These are phyloP conservation scores for Volutella citrinella DNA, from an alignment of 2,329 filamentous ascomycete genomes.

Conservation along the genomic window DNA sequence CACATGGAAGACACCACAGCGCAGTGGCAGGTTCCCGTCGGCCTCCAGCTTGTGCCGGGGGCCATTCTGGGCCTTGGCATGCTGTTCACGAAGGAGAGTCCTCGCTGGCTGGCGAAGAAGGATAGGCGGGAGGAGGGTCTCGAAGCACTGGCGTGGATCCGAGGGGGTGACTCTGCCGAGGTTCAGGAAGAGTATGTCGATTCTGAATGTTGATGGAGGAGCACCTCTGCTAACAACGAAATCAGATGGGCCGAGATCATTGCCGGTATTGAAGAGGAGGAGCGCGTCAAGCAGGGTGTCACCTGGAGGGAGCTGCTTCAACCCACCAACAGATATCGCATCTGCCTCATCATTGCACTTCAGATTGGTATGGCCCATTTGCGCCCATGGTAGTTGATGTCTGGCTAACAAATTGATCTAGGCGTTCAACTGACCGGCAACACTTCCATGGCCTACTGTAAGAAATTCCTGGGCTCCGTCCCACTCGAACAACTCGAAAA, in stretches of 20 bases:
- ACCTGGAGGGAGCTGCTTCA: slow-evolving; percentile 44
- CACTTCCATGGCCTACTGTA: slow-evolving; percentile 48
- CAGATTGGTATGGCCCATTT: slow-evolving; percentile 36
- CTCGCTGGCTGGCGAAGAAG: slow-evolving; percentile 44
- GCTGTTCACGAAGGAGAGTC: slow-evolving; percentile 46
- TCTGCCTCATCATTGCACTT: slow-evolving; percentile 47
- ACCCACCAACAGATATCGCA: slow-evolving; percentile 44
- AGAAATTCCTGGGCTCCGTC: slow-evolving; percentile 4
- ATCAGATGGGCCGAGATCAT: slow-evolving; percentile 40
- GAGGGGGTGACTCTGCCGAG: slow-evolving; percentile 39
- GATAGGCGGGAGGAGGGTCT: slow-evolving; percentile 44
- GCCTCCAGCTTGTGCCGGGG: slow-evolving; percentile 45
- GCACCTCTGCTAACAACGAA: no score
- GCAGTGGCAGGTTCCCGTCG: slow-evolving; percentile 51
- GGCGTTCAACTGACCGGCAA: slow-evolving; percentile 47
- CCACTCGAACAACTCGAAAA: not conserved
- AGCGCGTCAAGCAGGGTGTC: slow-evolving; percentile 40
- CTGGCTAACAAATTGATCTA: slow-evolving; percentile 6
- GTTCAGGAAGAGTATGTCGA: slow-evolving; percentile 34
- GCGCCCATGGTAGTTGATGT: not conserved
- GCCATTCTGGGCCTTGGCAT: slow-evolving; percentile 46
- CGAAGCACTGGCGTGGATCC: slow-evolving; percentile 48
- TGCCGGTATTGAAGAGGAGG: slow-evolving; percentile 45
- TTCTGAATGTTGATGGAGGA: no score
- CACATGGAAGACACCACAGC: slow-evolving; percentile 34